Evolutionary conservation across 768 basidiomycete species (phyloP).

Genomic region (Naganishia randhawae): DNA sequence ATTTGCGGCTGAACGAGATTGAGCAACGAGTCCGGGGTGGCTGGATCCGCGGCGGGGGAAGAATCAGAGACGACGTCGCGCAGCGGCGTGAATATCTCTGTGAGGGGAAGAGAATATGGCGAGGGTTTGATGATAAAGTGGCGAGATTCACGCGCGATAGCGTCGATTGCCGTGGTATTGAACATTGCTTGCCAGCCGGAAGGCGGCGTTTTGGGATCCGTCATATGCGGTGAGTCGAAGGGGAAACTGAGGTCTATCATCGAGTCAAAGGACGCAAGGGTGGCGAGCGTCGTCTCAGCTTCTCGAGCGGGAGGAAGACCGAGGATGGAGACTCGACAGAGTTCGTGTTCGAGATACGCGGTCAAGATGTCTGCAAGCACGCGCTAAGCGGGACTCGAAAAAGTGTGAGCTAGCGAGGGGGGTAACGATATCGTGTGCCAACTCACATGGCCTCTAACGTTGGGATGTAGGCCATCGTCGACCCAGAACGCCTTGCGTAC

Average conservation of each 20-base stretch:
- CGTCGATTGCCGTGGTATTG: slow-evolving; percentile 33
- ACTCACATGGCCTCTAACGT: slow-evolving; percentile 48
- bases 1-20: slow-evolving; percentile 42
- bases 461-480: slow-evolving; percentile 44
- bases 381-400: slow-evolving; percentile 31
- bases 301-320: slow-evolving; percentile 38
- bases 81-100: slow-evolving; percentile 40
- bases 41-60: slow-evolving; percentile 32
- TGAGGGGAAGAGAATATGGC: slow-evolving; percentile 32
- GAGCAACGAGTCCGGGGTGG: slow-evolving; percentile 31
- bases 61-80: slow-evolving; percentile 41
- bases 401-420: no score
- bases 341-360: slow-evolving; percentile 42
- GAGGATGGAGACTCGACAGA: slow-evolving; percentile 39
- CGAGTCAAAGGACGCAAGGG: slow-evolving; percentile 29
- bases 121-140: slow-evolving; percentile 40
- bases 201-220: slow-evolving; percentile 38
- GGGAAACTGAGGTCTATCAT: slow-evolving; percentile 40
- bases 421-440: no score
- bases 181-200: slow-evolving; percentile 41
- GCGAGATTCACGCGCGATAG: slow-evolving; percentile 33
- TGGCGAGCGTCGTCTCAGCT: slow-evolving; percentile 32
- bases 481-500: slow-evolving; percentile 42
- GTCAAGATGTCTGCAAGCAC: slow-evolving; percentile 44
- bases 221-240: slow-evolving; percentile 36